phyloP scores from a whole-genome alignment of 345 rosid genomes.

The Iberis pinnata region DNA sequence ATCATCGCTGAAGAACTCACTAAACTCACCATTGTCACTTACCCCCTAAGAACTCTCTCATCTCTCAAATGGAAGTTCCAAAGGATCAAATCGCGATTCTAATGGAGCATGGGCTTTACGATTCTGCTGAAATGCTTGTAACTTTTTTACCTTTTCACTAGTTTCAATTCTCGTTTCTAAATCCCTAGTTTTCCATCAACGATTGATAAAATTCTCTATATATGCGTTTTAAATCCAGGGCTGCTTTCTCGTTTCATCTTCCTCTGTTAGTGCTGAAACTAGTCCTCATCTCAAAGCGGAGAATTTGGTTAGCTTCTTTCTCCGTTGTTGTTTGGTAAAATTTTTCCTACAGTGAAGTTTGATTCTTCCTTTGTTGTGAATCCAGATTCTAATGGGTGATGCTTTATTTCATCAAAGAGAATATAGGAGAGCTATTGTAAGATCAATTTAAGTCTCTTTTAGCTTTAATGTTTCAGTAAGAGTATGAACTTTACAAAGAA shows the following conservation, averaged over 20 bases:
- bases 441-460: constrained; percentile 17
- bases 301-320: constrained; percentile 49
- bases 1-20: constrained; percentile 6
- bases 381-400: constrained; percentile 83
- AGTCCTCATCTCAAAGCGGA: constrained; percentile 85
- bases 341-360: background rate
- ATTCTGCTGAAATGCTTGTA: constrained; percentile 87
- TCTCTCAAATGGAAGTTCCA: constrained; percentile 62
- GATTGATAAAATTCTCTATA: background rate
- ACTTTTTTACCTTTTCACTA: background rate
- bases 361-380: constrained; percentile 11
- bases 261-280: constrained; percentile 58
- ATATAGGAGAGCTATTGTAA: constrained; percentile 79
- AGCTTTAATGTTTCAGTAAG: background rate
- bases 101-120: constrained; percentile 67
- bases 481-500: too few relatives aligned
- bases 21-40: constrained; percentile 12
- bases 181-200: constrained; percentile 16
- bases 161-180: background rate
- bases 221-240: constrained; percentile 38
- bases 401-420: constrained; percentile 77
- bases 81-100: constrained; percentile 71
- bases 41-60: constrained; percentile 16
- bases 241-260: constrained; percentile 75
- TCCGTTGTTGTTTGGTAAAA: background rate